Conservation (phyloP, 202 grass and related monocot species). For the Carex sylvatica region DNA sequence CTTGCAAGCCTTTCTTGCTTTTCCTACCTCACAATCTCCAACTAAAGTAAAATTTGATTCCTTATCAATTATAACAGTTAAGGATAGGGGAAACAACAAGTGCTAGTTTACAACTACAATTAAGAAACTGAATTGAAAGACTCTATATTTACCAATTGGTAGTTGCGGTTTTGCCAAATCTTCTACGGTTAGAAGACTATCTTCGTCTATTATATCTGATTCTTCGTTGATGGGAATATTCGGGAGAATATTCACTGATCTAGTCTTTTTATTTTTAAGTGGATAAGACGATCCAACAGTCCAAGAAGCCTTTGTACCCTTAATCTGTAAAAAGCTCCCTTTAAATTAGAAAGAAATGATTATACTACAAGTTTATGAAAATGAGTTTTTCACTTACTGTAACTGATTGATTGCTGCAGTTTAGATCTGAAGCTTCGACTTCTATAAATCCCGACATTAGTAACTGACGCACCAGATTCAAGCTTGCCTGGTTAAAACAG, state of each 20-base stretch:
- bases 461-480: slow-evolving; percentile 30
- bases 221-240: slow-evolving; percentile 42
- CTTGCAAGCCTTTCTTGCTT: slow-evolving; percentile 45
- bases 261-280: slow-evolving; percentile 24
- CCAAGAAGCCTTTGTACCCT: slow-evolving; percentile 43
- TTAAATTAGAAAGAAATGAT: background rate
- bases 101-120: background rate
- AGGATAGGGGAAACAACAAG: background rate
- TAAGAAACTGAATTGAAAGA: background rate
- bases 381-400: background rate
- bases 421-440: slow-evolving; percentile 17
- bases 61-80: background rate
- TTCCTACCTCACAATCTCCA: slow-evolving; percentile 47
- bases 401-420: background rate
- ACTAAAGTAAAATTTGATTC: background rate
- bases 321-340: slow-evolving; percentile 19
- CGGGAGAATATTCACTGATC: slow-evolving; percentile 23
- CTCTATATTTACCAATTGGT: slow-evolving; percentile 27
- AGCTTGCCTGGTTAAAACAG: slow-evolving; percentile 20
- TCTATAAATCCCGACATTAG: slow-evolving; percentile 36
- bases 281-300: slow-evolving; percentile 36
- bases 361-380: background rate
- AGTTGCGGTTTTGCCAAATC: slow-evolving; percentile 38
- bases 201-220: slow-evolving; percentile 48
- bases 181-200: slow-evolving; percentile 43